Base-by-base conservation (phyloP, 768 basidiomycete species). In the Favolaschia claudopus region DNA sequence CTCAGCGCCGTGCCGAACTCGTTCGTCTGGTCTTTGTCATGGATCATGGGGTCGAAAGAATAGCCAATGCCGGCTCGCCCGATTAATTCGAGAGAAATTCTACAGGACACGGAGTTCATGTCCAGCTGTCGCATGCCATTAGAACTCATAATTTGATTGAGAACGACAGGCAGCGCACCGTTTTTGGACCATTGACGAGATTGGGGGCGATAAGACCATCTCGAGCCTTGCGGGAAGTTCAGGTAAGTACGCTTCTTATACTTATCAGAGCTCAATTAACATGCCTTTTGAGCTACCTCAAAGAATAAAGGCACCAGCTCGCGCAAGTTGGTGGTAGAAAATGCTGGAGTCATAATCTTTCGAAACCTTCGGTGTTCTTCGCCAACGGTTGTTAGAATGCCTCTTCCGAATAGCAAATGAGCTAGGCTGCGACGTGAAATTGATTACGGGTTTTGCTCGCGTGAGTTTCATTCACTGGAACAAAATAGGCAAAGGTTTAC, bases 361-460 rank as follows among this genome's bases (percentile, higher is more conserved):
- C 55, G 55, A 22, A 39, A 48, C 19, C 34, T 56, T 5, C 55
- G 44, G 33, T 56, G 55, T 2, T 24, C 31, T 27, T 55, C 45
- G 20, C 24, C 14, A 13, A 6, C 28, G 9, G 45, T 25, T 2
- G 54, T 46, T 0, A 36, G 9, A 12, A 55, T 38, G 6, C 54
- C 54, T 17, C 25, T 38, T 10, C 54, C 44, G 13, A 37, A 46
- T 3, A 55, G 17, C 0, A 55, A 5, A 19, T 8, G 1, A n/a
- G 29, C 25, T 29, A 55, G 3, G 36, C 54, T 55, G 28, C 8
- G 19, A 10, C 8, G 9, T 8, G 14, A 40, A 20, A 19, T 15
- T 12, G 39, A 12, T n/a, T n/a, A n/a, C n/a, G n/a, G n/a, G n/a
- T n/a, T n/a, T n/a, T n/a, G n/a, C n/a, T n/a, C n/a, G n/a, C n/a